A percentile compares a stretch with the other conserved stretches of the same genome.
phyloP scores from a whole-genome alignment of 2,329 filamentous ascomycete species.

The Trichophyton mentagrophytes region DNA sequence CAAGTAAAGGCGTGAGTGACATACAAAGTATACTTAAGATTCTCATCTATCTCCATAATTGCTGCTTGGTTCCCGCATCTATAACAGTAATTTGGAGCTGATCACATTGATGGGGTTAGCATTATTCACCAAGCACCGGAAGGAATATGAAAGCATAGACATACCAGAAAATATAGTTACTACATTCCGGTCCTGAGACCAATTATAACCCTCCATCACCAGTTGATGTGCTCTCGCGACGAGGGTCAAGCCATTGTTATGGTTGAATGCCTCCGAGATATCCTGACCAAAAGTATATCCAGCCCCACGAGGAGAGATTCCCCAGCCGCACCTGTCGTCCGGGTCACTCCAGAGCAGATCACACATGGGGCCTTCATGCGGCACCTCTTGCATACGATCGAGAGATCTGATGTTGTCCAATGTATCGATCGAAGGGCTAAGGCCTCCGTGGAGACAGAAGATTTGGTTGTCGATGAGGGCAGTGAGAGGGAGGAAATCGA shows the following conservation, averaged over 20 bases:
- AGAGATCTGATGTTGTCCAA: slow-evolving; percentile 64
- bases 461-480: slow-evolving; percentile 63
- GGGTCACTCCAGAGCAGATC: slow-evolving; percentile 67
- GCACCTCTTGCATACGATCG: slow-evolving; percentile 61
- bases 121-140: not conserved
- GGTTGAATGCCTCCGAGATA: slow-evolving; percentile 63
- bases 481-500: slow-evolving; percentile 62
- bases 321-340: slow-evolving; percentile 58
- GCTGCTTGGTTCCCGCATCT: slow-evolving; percentile 96
- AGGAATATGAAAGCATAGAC: not conserved
- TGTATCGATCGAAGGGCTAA: slow-evolving; percentile 61
- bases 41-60: slow-evolving; percentile 99
- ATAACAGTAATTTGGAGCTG: slow-evolving; percentile 90
- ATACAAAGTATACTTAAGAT: slow-evolving; percentile 98
- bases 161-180: slow-evolving; percentile 51
- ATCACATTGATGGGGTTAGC: not conserved
- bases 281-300: slow-evolving; percentile 56
- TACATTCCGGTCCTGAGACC: slow-evolving; percentile 87
- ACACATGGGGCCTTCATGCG: slow-evolving; percentile 64
- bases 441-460: slow-evolving; percentile 58
- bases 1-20: slow-evolving; percentile 28
- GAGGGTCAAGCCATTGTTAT: slow-evolving; percentile 58
- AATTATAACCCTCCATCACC: slow-evolving; percentile 72
- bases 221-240: slow-evolving; percentile 64
- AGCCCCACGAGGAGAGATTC: slow-evolving; percentile 54